Conservation (phyloP, 2,329 filamentous ascomycete species). For the Rachicladosporium sp. region DNA sequence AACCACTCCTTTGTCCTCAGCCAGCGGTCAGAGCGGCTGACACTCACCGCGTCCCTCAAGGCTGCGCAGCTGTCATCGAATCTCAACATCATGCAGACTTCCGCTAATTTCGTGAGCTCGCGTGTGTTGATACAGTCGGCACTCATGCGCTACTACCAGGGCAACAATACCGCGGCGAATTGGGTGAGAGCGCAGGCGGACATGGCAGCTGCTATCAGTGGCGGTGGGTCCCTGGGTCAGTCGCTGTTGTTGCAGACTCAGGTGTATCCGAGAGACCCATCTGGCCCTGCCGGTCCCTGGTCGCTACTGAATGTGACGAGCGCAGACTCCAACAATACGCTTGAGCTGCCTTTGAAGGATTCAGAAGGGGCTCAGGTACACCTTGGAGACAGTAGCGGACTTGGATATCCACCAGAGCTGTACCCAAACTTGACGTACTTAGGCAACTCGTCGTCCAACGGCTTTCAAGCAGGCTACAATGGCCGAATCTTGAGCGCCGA, state of each 20-base stretch:
- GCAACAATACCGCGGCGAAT: conserved; percentile 44
- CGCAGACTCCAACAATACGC: conserved; percentile 31
- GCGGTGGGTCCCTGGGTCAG: conserved; percentile 31
- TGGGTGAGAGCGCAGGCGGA: conserved; percentile 54
- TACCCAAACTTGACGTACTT: conserved; percentile 69
- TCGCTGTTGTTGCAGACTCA: conserved; percentile 53
- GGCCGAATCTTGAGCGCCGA: conserved; percentile 18
- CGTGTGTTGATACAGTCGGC: conserved; percentile 42
- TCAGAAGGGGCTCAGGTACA: conserved; percentile 46
- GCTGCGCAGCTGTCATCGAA: conserved; percentile 69
- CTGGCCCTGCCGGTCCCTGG: conserved; percentile 35
- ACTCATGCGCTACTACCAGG: conserved; percentile 40
- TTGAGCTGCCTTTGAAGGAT: conserved; percentile 50
- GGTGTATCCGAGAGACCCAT: conserved; percentile 59
- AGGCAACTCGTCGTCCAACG: conserved; percentile 10
- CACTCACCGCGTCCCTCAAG: conserved; percentile 75
- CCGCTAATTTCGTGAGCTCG: conserved; percentile 59
- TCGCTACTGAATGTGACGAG: conserved; percentile 55
- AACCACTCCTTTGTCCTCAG: conserved; percentile 49
- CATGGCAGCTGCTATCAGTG: conserved; percentile 57
- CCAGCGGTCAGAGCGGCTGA: conserved; percentile 46
- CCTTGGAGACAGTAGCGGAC: conserved; percentile 44
- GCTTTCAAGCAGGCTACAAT: conserved; percentile 25
- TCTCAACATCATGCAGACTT: conserved; percentile 65
- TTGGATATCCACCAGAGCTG: conserved; percentile 59